Base-by-base conservation (phyloP, 805 yeast genomes). In the Yarrowia yakushimensis region DNA sequence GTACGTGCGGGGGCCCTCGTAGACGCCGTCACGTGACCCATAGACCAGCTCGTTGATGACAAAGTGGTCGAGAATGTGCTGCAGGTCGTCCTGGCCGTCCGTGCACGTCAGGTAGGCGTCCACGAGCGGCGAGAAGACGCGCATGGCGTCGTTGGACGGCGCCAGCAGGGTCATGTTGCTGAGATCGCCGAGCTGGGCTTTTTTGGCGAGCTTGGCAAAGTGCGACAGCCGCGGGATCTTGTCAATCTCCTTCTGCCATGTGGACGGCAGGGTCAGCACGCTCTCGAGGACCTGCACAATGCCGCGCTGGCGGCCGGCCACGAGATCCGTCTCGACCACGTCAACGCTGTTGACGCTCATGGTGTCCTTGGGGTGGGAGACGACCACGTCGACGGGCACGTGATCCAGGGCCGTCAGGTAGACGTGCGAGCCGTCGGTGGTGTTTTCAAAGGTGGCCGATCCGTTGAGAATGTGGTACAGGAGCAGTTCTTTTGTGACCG, bases 241-340 rank as follows among this genome's bases (percentile, higher is more conserved):
- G 39, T 33, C 31, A 23, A 52, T 52, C 17, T 34, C 59, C 22
- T 50, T 34, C 41, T 33, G 41, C 59, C 59, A 52, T 13, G 33
- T 36, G 4, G 43, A 25, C 23, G 61, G 61, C 22, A 39, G 17
- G 28, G 25, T 30, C 36, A 55, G 28, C 27, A 55, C 61, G 18
- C 9, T 10, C 6, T 55, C 61, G 22, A 31, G 48, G 13, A 88
- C 90, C 64, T 87, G 90, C 12, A 90, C 82, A 28, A 81, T 82
- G 0, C 92, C 82, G 67, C 83, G 78, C 67, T 85, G 88, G 46
- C 83, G 81, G 59, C 79, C 78, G 1, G 94, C 90, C 59, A 71
- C 73, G 25, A 83, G 70, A 69, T 87, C 86, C 0, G 78, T 72
- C 23, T 84, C 87, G 0, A 86, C 78, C 4, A 87, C 82, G n/a